Base-by-base conservation (phyloP, 2,329 filamentous ascomycete species). In the Fusarium sp. region DNA sequence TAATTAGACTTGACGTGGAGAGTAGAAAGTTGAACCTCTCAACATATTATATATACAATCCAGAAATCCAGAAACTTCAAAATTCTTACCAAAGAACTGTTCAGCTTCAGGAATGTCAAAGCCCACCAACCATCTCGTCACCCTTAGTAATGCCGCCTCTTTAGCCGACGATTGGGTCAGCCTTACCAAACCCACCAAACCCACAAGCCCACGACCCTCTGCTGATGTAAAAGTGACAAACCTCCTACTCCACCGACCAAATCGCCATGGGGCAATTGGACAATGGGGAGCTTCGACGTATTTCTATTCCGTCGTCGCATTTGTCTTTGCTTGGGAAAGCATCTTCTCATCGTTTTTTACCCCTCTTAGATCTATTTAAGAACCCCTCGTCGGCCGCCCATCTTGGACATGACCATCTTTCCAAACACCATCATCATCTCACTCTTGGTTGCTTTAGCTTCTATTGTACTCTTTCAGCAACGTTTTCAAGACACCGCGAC, bases 381-480 rank as follows among this genome's bases (percentile, higher is more conserved):
- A 61, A 59, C 49, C 57, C 23, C 18, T 64, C 29, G 56, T 68
- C 69, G 63, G 36, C 55, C 69, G n/a, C 49, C 49, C 57, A 36
- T 53, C 46, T 60, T 64, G 62, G 64, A 61, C 66, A 80, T 81
- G 79, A 79, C 75, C 29, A 54, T 76, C 67, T 70, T 75, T 33
- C 54, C 70, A 69, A 49, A 49, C 42, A 44, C 4, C 40, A 64
- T 46, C 68, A 73, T 76, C 65, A 62, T 77, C 55, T 63, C 76
- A 57, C 60, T 74, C 61, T 62, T 79, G 64, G 67, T 79, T 60
- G 76, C 74, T 58, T 60, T 79, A 42, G 46, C 72, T 34, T 74
- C 78, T 13, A 69, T 77, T 31, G 20, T 75, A 25, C 59, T 77
- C 44, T 78, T 74, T 58, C 71, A 73, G 53, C 54, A 72, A 25